Percentiles rank a stretch among this genome's conserved stretches.
Evolutionary conservation across 2,329 filamentous ascomycete genomes (phyloP).

Genomic region (Penicillium sp.): DNA sequence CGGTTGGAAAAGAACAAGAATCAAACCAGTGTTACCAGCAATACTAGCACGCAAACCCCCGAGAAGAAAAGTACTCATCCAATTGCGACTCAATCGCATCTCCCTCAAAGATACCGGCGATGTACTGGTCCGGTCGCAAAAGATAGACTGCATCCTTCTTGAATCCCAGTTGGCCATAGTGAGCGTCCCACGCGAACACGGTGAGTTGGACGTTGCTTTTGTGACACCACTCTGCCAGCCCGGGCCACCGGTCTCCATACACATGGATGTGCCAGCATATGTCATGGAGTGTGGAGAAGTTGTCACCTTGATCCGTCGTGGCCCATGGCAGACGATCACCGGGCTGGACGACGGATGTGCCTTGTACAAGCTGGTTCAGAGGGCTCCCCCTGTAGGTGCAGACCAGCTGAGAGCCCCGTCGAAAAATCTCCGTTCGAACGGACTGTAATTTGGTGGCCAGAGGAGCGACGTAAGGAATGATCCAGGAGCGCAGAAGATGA

Average conservation of each 20-base stretch:
- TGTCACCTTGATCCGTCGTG: conserved; percentile 23
- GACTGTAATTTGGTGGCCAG: conserved; percentile 21
- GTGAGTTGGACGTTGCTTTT: conserved; percentile 18
- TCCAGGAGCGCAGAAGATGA: conserved; percentile 39
- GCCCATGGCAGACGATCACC: conserved; percentile 48
- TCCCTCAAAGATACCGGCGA: conserved; percentile 24
- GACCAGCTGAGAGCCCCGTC: conserved; percentile 43
- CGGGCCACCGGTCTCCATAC: conserved; percentile 20
- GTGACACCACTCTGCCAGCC: conserved; percentile 27
- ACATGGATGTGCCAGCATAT: conserved; percentile 35
- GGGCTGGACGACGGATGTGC: conserved; percentile 40
- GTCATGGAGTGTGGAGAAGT: conserved; percentile 25
- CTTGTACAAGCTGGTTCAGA: conserved; percentile 31
- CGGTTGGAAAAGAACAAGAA: too few relatives aligned
- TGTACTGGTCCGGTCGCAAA: conserved; percentile 32
- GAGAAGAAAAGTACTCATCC: conserved; percentile 23
- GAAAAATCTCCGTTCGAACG: conserved; percentile 28
- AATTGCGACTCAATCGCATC: conserved; percentile 20
- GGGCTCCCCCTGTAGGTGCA: conserved; percentile 45
- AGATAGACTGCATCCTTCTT: conserved; percentile 28
- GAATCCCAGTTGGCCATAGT: conserved; percentile 24
- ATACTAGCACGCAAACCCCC: conserved; percentile 4
- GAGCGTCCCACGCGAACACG: conserved; percentile 25
- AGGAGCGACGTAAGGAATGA: conserved; percentile 40
- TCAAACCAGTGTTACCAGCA: neutral